Evolutionary conservation across 768 basidiomycete genomes (phyloP).

Genomic region (Tulasnella calospora): DNA sequence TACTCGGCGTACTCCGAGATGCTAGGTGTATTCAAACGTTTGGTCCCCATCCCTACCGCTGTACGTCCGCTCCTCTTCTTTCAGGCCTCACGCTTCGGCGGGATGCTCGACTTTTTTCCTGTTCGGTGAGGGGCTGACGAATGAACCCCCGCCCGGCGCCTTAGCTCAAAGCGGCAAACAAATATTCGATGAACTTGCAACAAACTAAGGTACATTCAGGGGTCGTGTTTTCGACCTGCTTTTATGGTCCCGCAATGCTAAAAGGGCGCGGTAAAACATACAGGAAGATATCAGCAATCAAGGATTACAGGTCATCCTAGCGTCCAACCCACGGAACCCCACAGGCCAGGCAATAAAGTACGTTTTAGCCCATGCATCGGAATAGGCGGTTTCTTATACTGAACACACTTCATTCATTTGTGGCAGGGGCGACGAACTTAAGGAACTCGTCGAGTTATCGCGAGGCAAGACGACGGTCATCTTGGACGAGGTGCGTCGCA

Average conservation of each 20-base stretch:
- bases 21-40: constrained; percentile 65
- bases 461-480: constrained; percentile 78
- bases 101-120: constrained; percentile 25
- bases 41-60: constrained; percentile 88
- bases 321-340: constrained; percentile 94
- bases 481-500: constrained; percentile 62
- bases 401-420: background rate
- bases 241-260: background rate
- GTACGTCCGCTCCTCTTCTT: constrained; percentile 34
- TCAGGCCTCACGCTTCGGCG: constrained; percentile 18
- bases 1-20: constrained; percentile 50
- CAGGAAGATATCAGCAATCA: constrained; percentile 77
- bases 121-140: background rate
- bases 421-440: constrained; percentile 67
- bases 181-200: constrained; percentile 73
- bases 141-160: background rate
- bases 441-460: constrained; percentile 67
- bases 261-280: background rate
- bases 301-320: constrained; percentile 77
- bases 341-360: constrained; percentile 84
- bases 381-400: background rate
- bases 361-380: constrained; percentile 21
- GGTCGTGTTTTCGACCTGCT: background rate
- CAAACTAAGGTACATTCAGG: constrained; percentile 57
- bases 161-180: constrained; percentile 35